Evolutionary conservation across 768 basidiomycete genomes (phyloP).

Genomic region (Hygrocybe coccinea): DNA sequence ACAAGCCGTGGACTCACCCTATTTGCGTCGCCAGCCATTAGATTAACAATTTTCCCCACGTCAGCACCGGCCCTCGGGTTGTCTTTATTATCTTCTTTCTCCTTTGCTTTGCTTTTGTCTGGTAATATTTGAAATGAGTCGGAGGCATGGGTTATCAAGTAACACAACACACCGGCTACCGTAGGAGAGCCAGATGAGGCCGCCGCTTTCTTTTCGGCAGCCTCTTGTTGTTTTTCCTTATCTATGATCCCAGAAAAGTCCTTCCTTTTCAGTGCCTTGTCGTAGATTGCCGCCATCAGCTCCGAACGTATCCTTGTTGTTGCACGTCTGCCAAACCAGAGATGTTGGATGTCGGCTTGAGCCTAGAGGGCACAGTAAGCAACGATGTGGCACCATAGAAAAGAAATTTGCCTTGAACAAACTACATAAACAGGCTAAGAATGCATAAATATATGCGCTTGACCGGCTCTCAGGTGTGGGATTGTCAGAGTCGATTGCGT

Average conservation of each 20-base stretch:
- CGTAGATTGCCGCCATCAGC: conserved; percentile 76
- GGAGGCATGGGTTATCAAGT: not conserved
- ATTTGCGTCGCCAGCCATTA: conserved; percentile 81
- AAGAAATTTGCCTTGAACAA: conserved; percentile 43
- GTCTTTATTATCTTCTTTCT: conserved; percentile 38
- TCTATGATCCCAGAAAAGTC: conserved; percentile 77
- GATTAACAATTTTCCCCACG: conserved; percentile 83
- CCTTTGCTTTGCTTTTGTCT: conserved; percentile 32
- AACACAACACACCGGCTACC: conserved; percentile 15
- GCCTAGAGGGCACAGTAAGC: conserved; percentile 31
- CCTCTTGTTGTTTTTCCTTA: conserved; percentile 37
- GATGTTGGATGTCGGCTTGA: conserved; percentile 66
- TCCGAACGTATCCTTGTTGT: conserved; percentile 67
- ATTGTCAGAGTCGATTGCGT: conserved; percentile 43
- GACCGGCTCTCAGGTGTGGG: conserved; percentile 49
- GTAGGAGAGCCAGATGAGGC: conserved; percentile 45
- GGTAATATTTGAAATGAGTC: not conserved
- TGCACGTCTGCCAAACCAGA: conserved; percentile 80
- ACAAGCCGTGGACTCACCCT: conserved; percentile 27
- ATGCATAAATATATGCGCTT: conserved; percentile 72
- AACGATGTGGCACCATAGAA: not conserved
- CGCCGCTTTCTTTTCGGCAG: conserved; percentile 25
- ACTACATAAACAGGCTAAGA: conserved; percentile 64
- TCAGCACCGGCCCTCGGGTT: conserved; percentile 76
- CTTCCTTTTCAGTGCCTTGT: conserved; percentile 78